Evolutionary conservation across 257 asterid species (phyloP), one percentile per base, ranked within the genome.

Genomic region (Solanum microdontum): DNA sequence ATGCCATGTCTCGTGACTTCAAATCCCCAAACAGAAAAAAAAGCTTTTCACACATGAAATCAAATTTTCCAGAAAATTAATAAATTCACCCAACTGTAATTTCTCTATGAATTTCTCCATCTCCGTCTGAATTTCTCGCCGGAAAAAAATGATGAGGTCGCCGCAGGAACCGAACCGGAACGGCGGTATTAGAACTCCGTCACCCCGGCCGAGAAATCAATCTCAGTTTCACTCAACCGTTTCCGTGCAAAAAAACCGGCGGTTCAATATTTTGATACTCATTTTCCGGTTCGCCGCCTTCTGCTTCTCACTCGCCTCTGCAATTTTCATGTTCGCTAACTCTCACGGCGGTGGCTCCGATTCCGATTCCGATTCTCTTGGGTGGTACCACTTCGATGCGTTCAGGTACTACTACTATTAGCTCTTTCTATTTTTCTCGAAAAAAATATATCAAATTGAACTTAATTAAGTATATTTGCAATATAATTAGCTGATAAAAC

Each of bases 271-370:
- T 24, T 37, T 92, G 79, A 90, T 91, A 39, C 87, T 91, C 34
- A 69, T 91, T 3, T 86, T 90, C 89, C 93, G 94, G 51, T 89
- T 90, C 74, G 88, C 90, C 5, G 68, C 94, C 24, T 89, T 92
- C 15, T 92, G 94, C 91, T 92, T 89, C 91, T 83, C 93, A 43
- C 87, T 92, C 11, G 93, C 94, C 37, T 89, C 94, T 45, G 92
- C 94, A 21, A 82, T 92, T 83, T 92, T 92, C 55, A 92, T 91
- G 94, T 87, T 88, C 17, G 21, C 92, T 15, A 91, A 89, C 23
- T 88, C 90, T 55, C 90, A 86, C 13, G 93, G 87, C 40, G 93
- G 3, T 51, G 62, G 84, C 45, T 77, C 88, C 11, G 69, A 10
- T 28, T 79, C 64, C 26, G 93, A 74, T 39, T 64, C 84, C 19